These are phyloP conservation scores for Pilatotrama ljubarskyi DNA, from an alignment of 768 basidiomycete genomes.

Conservation along the genomic window DNA sequence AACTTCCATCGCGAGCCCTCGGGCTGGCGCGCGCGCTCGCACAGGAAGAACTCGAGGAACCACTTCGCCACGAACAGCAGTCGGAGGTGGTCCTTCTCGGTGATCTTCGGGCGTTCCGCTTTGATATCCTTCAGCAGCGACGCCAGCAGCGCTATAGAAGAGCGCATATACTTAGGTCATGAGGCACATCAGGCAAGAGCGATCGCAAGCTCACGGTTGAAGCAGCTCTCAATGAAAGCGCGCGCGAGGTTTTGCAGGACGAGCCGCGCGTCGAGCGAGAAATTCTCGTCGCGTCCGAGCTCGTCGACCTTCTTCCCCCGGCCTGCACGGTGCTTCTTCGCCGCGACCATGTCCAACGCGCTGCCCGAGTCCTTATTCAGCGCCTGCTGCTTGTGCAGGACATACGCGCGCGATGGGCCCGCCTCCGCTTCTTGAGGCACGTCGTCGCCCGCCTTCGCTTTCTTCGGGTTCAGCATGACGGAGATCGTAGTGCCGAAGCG, in stretches of 20 bases:
- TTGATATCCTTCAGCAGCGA: constrained; percentile 90
- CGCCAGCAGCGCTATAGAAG: constrained; percentile 74
- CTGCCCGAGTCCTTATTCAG: constrained; percentile 65
- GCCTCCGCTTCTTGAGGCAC: constrained; percentile 23
- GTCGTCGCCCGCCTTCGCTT: constrained; percentile 30
- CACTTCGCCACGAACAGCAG: constrained; percentile 86
- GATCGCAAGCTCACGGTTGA: constrained; percentile 68
- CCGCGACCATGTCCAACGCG: constrained; percentile 61
- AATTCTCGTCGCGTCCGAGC: constrained; percentile 63
- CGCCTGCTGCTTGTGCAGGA: constrained; percentile 86
- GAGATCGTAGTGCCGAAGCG: constrained; percentile 95
- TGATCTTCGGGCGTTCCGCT: constrained; percentile 87
- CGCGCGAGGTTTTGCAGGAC: constrained; percentile 69
- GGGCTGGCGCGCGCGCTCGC: constrained; percentile 40
- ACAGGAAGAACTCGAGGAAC: constrained; percentile 89
- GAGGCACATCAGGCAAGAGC: neutral
- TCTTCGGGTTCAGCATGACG: constrained; percentile 67
- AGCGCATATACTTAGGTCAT: neutral
- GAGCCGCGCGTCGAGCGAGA: constrained; percentile 62
- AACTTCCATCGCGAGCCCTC: constrained; percentile 55
- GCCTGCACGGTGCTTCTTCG: constrained; percentile 49
- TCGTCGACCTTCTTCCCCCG: constrained; percentile 68
- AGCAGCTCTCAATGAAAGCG: constrained; percentile 78
- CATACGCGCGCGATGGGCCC: constrained; percentile 51
- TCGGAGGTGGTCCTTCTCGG: constrained; percentile 93